These are phyloP conservation scores for Plenodomus lindquistii DNA, from an alignment of 2,329 filamentous ascomycete species.

Conservation along the genomic window DNA sequence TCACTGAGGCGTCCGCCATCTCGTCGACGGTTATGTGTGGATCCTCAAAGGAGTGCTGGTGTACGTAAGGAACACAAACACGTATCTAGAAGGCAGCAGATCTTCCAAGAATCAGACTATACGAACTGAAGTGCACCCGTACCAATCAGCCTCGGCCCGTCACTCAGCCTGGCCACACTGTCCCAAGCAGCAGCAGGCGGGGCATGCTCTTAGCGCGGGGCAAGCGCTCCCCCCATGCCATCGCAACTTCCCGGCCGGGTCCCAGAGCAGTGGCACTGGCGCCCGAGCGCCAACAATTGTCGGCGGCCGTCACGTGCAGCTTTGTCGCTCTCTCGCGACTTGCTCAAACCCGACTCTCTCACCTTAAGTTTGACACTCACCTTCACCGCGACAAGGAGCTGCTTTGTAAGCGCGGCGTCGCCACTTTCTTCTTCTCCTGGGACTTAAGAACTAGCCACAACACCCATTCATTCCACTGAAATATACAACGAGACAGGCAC, in stretches of 20 bases:
- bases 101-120: background rate
- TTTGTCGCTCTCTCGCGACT: constrained; percentile 16
- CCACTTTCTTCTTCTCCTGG: background rate
- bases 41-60: background rate
- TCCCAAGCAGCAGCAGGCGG: constrained; percentile 17
- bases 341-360: constrained; percentile 1
- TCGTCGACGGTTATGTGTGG: background rate
- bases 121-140: background rate
- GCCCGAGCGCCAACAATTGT: constrained; percentile 10
- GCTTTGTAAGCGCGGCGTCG: constrained; percentile 8
- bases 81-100: background rate
- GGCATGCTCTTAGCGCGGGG: constrained; percentile 26
- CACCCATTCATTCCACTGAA: background rate
- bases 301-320: constrained; percentile 26
- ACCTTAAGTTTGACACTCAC: constrained; percentile 10
- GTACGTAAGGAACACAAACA: background rate
- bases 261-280: background rate
- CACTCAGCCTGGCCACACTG: background rate
- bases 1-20: constrained; percentile 28
- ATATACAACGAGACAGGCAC: background rate
- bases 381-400: constrained; percentile 10
- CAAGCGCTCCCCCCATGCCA: constrained; percentile 8
- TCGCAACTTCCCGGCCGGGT: background rate
- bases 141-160: constrained; percentile 32
- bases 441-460: background rate